Base-by-base conservation (phyloP, 192 early-diverging fungal genomes). In the Mortierella alpina region DNA sequence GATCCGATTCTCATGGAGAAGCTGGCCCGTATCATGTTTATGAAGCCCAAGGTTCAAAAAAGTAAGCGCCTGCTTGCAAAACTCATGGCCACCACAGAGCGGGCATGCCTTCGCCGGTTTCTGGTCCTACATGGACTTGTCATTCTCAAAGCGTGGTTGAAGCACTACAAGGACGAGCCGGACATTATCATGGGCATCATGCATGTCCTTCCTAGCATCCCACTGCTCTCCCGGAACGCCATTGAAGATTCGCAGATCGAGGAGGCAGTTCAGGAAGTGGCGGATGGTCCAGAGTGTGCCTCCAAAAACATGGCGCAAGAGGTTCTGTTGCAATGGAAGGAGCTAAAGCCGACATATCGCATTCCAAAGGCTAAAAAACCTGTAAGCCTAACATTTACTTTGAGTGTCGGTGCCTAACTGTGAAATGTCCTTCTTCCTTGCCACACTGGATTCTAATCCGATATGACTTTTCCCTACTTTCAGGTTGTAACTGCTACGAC, bases 221-320 rank as follows among this genome's bases (percentile, higher is more conserved):
- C 97, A 11, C 88, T 96, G 12, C 74, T 92, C 8, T 92, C 93
- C 9, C 82, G 91, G 41, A 96, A 98, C 78, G 86, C 91, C 5
- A 88, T 97, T 20, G 90, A 93, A 42, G 96, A 95, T 51, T 91
- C 86, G 42, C 85, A 91, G 11, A 83, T 98, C 63, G 92, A 94
- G 66, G 92, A 90, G 11, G 80, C 87, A 11, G 79, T 97, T 10
- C 66, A 80, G 9, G 87, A 85, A 63, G 63, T 92, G 10, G 82
- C 81, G 0, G 83, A 86, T 1, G 64, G 84, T 9, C 80, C 82
- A 7, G 82, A 92, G 48, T 68, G 83, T 47, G 71, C 84, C 5
- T 84, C 88, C 15, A 76, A 83, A 9, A 66, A 75, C 23, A 60
- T 85, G 45, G 90, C 90, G 6, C 63, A 86, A 39, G 85, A 86